Evolutionary conservation across 768 basidiomycete species (phyloP), one percentile per base, ranked within the genome.

Genomic region (Kwoniella sp.): DNA sequence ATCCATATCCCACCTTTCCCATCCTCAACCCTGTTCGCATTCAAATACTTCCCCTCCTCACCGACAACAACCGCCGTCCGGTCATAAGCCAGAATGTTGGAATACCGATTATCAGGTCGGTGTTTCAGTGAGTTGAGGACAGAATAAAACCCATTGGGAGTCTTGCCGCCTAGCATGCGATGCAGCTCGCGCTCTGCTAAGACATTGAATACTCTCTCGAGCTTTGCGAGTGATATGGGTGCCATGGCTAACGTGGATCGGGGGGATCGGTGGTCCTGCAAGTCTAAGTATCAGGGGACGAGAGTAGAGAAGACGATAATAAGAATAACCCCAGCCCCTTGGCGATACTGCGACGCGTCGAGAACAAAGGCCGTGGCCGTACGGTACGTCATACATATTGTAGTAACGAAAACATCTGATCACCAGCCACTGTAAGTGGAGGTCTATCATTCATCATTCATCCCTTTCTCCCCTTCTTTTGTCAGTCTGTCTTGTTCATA

Each of bases 1-100:
- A 80, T 68, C 77, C 79, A 81, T 69, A 72, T 70, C 12, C 65
- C 61, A 26, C 76, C 78, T 30, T 69, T 67, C 1, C 63, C 64
- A 61, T 77, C 76, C 8, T 55, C 59, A 13, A 81, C 65, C 33
- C 78, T 74, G 64, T 79, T 80, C 15, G 80, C 80, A 64, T 80
- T 80, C 37, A 81, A 40, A 61, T 80, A 80, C 7, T 68, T 67
- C 13, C 63, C 66, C 2, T 69, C 68, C 3, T 44, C 40, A 3
- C 40, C 40, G 0, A 71, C 67, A 17, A 26, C 56, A 1, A 80
- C 74, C 7, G 75, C 73, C 4, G 79, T 80, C 37, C 77, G 62
- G 58, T 78, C 79, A 62, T 77, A 80, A 8, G 79, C 75, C 17
- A 65, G 60, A 22, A 80, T 74, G 52, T 80, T 71, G 7, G 63